Evolutionary conservation across 2,329 filamentous ascomycete species (phyloP), one percentile per base, ranked within the genome.

Genomic region (Akanthomyces dipterigenus): DNA sequence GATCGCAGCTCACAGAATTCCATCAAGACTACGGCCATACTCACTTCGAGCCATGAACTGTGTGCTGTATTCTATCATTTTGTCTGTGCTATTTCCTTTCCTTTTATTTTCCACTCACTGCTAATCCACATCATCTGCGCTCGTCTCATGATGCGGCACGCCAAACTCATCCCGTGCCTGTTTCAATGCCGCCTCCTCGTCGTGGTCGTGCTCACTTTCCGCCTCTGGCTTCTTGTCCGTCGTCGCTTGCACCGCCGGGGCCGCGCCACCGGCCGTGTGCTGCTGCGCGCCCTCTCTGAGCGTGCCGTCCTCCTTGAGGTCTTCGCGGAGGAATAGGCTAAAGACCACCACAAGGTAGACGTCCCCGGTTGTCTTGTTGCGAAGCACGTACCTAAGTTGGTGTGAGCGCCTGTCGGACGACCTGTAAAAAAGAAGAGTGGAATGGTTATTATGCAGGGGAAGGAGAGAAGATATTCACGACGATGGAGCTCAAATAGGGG

Each of bases 381-480:
- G 93, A 70, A 98, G 82, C 62, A 96, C 91, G 76, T 98, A 97
- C 82, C 93, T 93, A 77, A 96, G 84, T 67, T 87, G 82, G 77
- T 96, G 90, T 79, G 90, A 88, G 80, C 89, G 90, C 71, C 84
- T 82, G 68, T 69, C 68, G 54, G 70, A 67, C 71, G 62, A 48
- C 56, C 62, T 62, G 42, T 9, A 34, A 9, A 34, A 28, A 63
- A 50, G 20, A 40, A 20, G 63, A n/a, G 64, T 63, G 11, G 51
- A 64, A 55, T 62, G 60, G 61, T 60, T 61, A 62, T 62, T 56
- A 57, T 40, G 53, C 62, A 58, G 53, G 49, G 57, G 70, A 67
- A 70, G 63, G 45, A 56, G 61, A 59, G 61, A 58, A 56, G 58
- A n/a, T 26, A 61, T 62, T 2, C 31, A 5, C 24, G 24, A 14